Conservation (phyloP, 2,329 filamentous ascomycete species). For the Aspergillus sp. region DNA sequence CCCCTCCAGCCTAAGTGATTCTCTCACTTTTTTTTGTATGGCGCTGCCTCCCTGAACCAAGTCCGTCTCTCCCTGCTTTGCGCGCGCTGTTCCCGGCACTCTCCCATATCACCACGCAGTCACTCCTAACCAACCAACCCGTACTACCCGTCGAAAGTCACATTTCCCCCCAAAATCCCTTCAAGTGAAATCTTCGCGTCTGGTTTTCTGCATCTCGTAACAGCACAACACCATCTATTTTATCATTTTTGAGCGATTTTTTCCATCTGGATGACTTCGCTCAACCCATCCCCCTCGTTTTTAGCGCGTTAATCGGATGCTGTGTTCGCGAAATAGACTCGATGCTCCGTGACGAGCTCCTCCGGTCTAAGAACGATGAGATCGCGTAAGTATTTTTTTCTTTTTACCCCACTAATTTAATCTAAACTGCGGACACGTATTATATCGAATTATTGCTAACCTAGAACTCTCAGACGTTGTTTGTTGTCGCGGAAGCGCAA, state of each 20-base stretch:
- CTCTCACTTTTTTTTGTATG: no score
- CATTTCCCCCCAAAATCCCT: conserved; percentile 20
- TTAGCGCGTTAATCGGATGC: conserved; percentile 47
- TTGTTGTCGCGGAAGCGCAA: conserved; percentile 85
- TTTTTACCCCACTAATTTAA: conserved; percentile 10
- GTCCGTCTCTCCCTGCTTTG: no score
- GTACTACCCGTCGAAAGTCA: no score
- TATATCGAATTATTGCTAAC: conserved; percentile 26
- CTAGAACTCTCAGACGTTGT: conserved; percentile 43
- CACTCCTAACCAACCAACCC: no score
- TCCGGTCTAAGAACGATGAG: conserved; percentile 48
- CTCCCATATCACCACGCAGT: no score
- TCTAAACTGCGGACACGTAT: not conserved
- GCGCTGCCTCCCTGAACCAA: no score
- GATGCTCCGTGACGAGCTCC: conserved; percentile 47
- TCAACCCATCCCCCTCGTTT: conserved; percentile 34
- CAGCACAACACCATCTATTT: conserved; percentile 36
- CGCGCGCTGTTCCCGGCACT: no score
- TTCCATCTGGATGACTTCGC: conserved; percentile 39
- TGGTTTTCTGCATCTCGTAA: conserved; percentile 30
- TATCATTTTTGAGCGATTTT: conserved; percentile 43
- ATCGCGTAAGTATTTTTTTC: conserved; percentile 43
- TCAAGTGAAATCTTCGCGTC: conserved; percentile 25
- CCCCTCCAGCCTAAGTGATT: no score
- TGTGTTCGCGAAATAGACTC: conserved; percentile 43